Base-by-base conservation (phyloP, 2,329 filamentous ascomycete genomes). In the Rosellinia necatrix region DNA sequence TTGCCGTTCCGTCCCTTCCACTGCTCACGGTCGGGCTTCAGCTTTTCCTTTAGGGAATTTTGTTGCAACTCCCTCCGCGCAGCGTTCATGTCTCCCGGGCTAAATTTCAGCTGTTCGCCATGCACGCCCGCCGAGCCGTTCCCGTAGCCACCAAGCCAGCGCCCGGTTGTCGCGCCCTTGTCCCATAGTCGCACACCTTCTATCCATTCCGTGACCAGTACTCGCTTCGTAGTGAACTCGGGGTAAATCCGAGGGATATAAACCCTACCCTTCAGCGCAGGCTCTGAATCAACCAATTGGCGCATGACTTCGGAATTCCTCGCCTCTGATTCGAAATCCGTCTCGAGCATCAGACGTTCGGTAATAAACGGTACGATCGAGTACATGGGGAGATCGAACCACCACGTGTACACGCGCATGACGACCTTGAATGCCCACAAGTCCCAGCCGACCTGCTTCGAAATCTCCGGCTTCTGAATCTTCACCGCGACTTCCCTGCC, bases 171-270 rank as follows among this genome's bases (percentile, higher is more conserved):
- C 49, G 88, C 81, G 54, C 90, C 86, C 71, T 96, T 96, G 67
- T 97, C 93, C 91, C 92, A 96, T 2, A 99, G 79, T 1, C 92
- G 83, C 2, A 96, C 86, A 6, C 94, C 94, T 74, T 99, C 94
- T 56, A 99, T 96, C 94, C 94, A 99, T 72, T 99, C 94, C 0
- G 93, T 92, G 1, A 92, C 96, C 78, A 99, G 88, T 44, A 99
- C 86, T 32, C 94, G 83, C 69, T 81, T 89, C 13, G 89, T 92
- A 49, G 86, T 92, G 24, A 97, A 81, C 58, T 96, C 91, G 3
- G 86, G 80, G 71, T 96, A 93, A 8, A 96, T 86, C 34, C 86
- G 82, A 0, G 94, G 94, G 6, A 99, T 87, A 71, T 97, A 97
- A 2, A 97, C 92, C 27, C 91, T 82, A 41, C 86, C 87, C 21